Evolutionary conservation across 225 moss, liverwort and hornwort species (phyloP).

Genomic region (Takakia lepidozioides): DNA sequence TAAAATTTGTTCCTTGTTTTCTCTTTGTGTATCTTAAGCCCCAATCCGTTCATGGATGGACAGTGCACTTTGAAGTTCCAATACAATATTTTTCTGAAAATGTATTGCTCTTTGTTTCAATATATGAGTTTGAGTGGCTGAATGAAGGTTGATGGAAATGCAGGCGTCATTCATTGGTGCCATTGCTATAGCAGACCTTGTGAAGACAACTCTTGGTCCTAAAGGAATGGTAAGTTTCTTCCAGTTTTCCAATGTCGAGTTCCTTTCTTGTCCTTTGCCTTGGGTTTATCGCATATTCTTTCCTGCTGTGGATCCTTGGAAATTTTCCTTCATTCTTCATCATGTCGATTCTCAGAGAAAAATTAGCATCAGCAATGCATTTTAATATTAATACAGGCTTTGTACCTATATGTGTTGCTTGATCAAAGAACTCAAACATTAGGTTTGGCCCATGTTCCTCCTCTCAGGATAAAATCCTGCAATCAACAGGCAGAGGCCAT

Average conservation of each 20-base stretch:
- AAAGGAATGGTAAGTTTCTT: slow-evolving; percentile 79
- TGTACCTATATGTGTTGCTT: no score
- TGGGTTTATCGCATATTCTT: no score
- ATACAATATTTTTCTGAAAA: no score
- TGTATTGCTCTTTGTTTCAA: background rate
- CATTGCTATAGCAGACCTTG: slow-evolving; percentile 98
- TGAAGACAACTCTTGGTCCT: slow-evolving; percentile 92
- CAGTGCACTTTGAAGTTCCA: no score
- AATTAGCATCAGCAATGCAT: no score
- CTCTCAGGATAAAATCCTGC: slow-evolving; percentile 84
- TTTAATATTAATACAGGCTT: no score
- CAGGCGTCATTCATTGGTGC: slow-evolving; percentile 98
- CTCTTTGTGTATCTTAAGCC: background rate
- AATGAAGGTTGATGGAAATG: background rate
- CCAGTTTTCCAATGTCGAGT: no score
- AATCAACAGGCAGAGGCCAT: slow-evolving; percentile 91
- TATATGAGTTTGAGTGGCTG: background rate
- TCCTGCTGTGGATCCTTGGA: no score
- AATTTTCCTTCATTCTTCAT: no score
- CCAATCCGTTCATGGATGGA: background rate
- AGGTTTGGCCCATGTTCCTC: background rate
- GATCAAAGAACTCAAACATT: no score
- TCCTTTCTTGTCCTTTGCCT: no score
- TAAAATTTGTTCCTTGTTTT: background rate
- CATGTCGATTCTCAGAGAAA: no score